Percentiles rank a stretch among this genome's conserved stretches.
Conservation (phyloP, 352 stramenopile species). For the Globisporangium yorkense region DNA sequence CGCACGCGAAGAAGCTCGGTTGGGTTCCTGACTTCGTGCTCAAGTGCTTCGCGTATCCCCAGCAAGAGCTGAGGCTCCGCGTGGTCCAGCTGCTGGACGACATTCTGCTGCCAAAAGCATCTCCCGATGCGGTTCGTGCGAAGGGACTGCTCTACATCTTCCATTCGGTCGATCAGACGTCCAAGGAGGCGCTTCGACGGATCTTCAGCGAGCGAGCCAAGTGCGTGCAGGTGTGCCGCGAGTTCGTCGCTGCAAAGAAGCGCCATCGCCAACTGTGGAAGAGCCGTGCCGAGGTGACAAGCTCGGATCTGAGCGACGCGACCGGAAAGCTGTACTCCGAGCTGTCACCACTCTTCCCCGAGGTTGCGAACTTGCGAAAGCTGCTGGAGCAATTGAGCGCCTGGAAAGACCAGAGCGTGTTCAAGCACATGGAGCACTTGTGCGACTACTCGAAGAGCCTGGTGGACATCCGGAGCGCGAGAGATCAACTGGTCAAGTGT, state of each 20-base stretch:
- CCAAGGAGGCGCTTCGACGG: constrained; percentile 67
- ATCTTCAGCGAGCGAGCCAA: constrained; percentile 59
- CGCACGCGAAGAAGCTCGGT: constrained; percentile 54
- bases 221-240: constrained; percentile 25
- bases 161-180: constrained; percentile 48
- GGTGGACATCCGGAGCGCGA: constrained; percentile 36
- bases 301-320: constrained; percentile 17
- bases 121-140: constrained; percentile 40
- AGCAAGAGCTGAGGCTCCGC: constrained; percentile 78
- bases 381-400: constrained; percentile 55
- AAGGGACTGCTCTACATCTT: constrained; percentile 74
- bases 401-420: constrained; percentile 78
- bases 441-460: constrained; percentile 47
- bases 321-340: constrained; percentile 29
- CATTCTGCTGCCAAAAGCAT: constrained; percentile 70
- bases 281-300: constrained; percentile 2
- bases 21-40: constrained; percentile 83
- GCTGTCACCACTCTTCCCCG: constrained; percentile 47
- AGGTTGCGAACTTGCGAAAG: constrained; percentile 47
- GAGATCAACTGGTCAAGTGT: constrained; percentile 69
- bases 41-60: constrained; percentile 82
- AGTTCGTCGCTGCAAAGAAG: constrained; percentile 49
- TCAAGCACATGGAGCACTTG: constrained; percentile 64
- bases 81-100: constrained; percentile 83
- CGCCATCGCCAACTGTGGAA: constrained; percentile 23